Conservation (phyloP, 768 basidiomycete species). For the Boletus rubroflammeus region DNA sequence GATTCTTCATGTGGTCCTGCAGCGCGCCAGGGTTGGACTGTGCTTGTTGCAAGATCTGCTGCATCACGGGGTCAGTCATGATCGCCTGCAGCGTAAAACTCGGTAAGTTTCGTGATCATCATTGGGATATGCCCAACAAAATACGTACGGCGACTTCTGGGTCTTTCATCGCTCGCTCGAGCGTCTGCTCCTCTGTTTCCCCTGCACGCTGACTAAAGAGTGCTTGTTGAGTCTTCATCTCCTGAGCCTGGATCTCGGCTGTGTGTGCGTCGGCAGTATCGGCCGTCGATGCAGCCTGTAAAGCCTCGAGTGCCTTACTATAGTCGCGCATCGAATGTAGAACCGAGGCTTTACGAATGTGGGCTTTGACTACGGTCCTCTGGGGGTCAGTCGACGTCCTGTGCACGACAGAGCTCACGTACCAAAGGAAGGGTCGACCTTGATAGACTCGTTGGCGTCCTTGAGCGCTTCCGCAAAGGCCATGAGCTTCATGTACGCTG, state of each 20-base stretch:
- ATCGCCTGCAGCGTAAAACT: constrained; percentile 49
- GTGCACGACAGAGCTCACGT: constrained; percentile 19
- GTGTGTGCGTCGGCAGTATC: constrained; percentile 83
- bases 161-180: constrained; percentile 94
- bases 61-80: constrained; percentile 91
- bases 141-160: constrained; percentile 86
- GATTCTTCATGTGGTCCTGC: constrained; percentile 96
- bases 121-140: neutral
- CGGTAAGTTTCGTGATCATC: constrained; percentile 5
- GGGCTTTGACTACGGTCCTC: constrained; percentile 66
- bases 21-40: constrained; percentile 85
- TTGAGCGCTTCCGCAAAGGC: constrained; percentile 96
- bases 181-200: constrained; percentile 90
- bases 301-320: constrained; percentile 79
- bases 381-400: neutral
- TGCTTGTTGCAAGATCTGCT: constrained; percentile 91
- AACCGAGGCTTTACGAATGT: constrained; percentile 89
- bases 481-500: constrained; percentile 91
- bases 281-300: constrained; percentile 70
- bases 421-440: constrained; percentile 84
- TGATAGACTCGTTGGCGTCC: constrained; percentile 91
- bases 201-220: constrained; percentile 72
- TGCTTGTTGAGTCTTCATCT: constrained; percentile 78
- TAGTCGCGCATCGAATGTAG: constrained; percentile 89
- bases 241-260: constrained; percentile 76